phyloP scores from a whole-genome alignment of 805 yeast genomes.

The Candida sithepensis region DNA sequence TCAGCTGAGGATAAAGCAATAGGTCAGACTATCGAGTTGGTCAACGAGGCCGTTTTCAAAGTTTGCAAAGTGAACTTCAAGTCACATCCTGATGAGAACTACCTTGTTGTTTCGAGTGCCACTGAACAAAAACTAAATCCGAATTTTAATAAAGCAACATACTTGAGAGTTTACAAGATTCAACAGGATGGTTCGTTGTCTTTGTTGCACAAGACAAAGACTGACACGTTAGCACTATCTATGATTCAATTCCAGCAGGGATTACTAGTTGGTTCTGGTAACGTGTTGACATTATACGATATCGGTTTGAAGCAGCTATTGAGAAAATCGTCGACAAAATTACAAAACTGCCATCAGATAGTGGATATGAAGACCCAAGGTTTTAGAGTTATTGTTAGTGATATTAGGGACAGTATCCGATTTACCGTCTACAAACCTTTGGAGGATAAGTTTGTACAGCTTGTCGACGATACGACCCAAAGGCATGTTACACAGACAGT shows the following conservation, averaged over 20 bases:
- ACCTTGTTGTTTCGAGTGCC: slow-evolving; percentile 46
- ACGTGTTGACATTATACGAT: slow-evolving; percentile 57
- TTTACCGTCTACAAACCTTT: slow-evolving; percentile 49
- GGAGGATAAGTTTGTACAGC: slow-evolving; percentile 49
- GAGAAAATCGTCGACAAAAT: slow-evolving; percentile 51
- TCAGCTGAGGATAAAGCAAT: slow-evolving; percentile 34
- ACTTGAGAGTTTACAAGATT: slow-evolving; percentile 37
- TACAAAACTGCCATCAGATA: slow-evolving; percentile 44
- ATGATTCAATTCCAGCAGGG: slow-evolving; percentile 55
- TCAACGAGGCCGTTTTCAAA: slow-evolving; percentile 40
- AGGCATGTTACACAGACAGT: slow-evolving; percentile 62
- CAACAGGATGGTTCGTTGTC: slow-evolving; percentile 36
- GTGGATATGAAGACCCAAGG: slow-evolving; percentile 54
- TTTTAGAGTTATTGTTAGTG: slow-evolving; percentile 64
- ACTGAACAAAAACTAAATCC: slow-evolving; percentile 31
- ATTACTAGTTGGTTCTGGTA: slow-evolving; percentile 55
- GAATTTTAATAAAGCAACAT: slow-evolving; percentile 20
- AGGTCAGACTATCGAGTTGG: slow-evolving; percentile 42
- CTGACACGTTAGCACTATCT: slow-evolving; percentile 46
- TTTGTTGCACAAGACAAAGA: slow-evolving; percentile 57
- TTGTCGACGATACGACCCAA: slow-evolving; percentile 66
- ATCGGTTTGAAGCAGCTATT: slow-evolving; percentile 78
- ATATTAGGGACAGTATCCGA: slow-evolving; percentile 62
- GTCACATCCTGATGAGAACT: slow-evolving; percentile 26
- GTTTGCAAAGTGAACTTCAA: slow-evolving; percentile 30